phyloP scores from a whole-genome alignment of 306 rosid genomes.

The Sechiopsis laciniata region DNA sequence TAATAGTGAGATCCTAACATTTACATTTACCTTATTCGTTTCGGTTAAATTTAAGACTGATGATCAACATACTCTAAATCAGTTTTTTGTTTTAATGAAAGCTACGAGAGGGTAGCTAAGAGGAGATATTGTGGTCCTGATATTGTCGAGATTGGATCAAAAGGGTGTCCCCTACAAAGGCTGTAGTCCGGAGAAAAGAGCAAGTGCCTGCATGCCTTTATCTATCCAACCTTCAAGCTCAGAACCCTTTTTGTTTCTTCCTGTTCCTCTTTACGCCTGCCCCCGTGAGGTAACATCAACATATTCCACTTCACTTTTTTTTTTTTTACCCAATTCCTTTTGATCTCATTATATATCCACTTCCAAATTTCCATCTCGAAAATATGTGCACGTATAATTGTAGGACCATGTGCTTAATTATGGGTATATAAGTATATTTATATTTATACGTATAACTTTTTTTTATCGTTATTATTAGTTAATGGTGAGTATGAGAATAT shows the following conservation, averaged over 20 bases:
- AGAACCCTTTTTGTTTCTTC: constrained; percentile 16
- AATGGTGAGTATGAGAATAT: background rate
- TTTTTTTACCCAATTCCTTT: constrained; percentile 2
- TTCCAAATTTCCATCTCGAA: constrained; percentile 21
- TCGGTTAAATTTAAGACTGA: too few species aligned
- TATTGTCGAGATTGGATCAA: constrained; percentile 10
- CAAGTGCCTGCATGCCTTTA: constrained; percentile 13
- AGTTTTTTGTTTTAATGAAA: background rate
- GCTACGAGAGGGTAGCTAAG: background rate
- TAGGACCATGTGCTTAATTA: background rate
- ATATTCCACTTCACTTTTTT: background rate
- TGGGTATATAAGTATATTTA: background rate
- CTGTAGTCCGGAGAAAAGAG: background rate
- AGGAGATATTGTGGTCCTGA: constrained; percentile 12
- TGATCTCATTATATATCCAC: background rate
- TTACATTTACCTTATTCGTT: too few species aligned
- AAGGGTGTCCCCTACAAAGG: constrained; percentile 18
- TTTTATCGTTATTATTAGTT: background rate
- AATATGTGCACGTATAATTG: background rate
- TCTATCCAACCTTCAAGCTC: constrained; percentile 3
- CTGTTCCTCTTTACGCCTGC: constrained; percentile 13
- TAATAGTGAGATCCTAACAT: too few species aligned
- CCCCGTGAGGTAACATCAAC: constrained; percentile 7
- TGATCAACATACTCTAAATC: background rate
- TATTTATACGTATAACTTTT: too few species aligned